These are phyloP conservation scores for Phaeosphaeria sp. DNA, from an alignment of 2,329 filamentous ascomycete genomes.

Conservation along the genomic window DNA sequence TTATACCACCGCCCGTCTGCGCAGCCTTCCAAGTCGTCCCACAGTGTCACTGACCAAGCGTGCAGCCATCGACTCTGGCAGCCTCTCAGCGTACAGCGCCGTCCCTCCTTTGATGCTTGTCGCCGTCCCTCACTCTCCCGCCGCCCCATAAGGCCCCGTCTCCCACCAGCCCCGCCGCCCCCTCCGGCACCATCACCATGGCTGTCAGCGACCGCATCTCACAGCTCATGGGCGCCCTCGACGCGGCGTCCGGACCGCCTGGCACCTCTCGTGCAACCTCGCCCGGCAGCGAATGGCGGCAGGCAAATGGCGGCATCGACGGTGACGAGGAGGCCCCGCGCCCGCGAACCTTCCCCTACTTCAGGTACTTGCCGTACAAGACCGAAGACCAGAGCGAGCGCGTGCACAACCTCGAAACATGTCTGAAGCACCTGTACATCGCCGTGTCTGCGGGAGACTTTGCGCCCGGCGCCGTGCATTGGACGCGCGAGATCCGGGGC, in stretches of 20 bases:
- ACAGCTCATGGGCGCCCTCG: constrained; percentile 50
- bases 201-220: constrained; percentile 51
- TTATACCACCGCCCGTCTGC: constrained; percentile 6
- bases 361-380: constrained; percentile 84
- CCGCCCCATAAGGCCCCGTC: constrained; percentile 22
- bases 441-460: constrained; percentile 93
- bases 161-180: constrained; percentile 13
- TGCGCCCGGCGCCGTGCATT: constrained; percentile 89
- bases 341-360: constrained; percentile 92
- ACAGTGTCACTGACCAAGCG: constrained; percentile 22
- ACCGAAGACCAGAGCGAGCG: constrained; percentile 82
- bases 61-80: constrained; percentile 19
- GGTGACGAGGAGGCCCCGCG: constrained; percentile 63
- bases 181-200: constrained; percentile 34
- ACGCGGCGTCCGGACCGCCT: constrained; percentile 63
- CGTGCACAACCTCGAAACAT: constrained; percentile 81
- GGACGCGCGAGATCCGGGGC: constrained; percentile 93
- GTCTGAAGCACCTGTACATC: constrained; percentile 92
- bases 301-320: constrained; percentile 57
- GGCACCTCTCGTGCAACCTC: constrained; percentile 87
- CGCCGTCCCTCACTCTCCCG: constrained; percentile 12
- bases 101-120: constrained; percentile 35
- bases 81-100: constrained; percentile 16
- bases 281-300: constrained; percentile 70
- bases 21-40: constrained; percentile 14